Conservation (phyloP, 2,329 filamentous ascomycete species). For the Falciphora oryzae region DNA sequence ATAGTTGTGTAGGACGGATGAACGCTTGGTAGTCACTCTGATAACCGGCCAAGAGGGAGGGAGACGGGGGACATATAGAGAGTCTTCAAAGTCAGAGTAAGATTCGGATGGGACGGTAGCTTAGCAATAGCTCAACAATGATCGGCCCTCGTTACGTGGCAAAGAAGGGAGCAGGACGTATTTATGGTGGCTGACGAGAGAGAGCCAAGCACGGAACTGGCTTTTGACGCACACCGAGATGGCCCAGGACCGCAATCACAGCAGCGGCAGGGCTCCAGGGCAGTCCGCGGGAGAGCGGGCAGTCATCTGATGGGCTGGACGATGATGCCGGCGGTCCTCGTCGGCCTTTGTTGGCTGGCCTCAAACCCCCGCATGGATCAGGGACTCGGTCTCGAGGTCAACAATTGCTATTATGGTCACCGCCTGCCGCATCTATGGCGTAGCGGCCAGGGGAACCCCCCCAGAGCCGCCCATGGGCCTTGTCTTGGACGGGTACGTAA, state of each 20-base stretch:
- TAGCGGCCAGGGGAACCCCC: neutral
- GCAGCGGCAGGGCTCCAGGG: neutral
- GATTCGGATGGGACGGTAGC: neutral
- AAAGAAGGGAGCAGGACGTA: neutral
- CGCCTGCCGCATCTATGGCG: neutral
- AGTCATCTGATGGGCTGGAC: neutral
- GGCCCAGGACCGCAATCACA: neutral
- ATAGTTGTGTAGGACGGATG: neutral
- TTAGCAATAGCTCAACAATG: neutral
- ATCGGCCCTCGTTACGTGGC: neutral
- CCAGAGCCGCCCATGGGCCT: neutral
- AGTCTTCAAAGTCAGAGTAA: neutral
- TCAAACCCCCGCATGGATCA: neutral
- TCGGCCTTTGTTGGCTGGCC: neutral
- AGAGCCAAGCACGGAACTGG: neutral
- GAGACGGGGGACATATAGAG: neutral
- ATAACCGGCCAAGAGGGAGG: neutral
- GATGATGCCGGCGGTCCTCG: neutral
- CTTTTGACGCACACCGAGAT: neutral
- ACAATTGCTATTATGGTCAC: conserved; percentile 7
- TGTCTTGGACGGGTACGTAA: neutral
- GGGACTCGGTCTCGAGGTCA: neutral
- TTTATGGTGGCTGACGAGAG: conserved; percentile 4
- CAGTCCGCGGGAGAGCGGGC: neutral
- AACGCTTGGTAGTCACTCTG: neutral